A percentile compares a stretch with the other conserved stretches of the same genome.
phyloP scores from a whole-genome alignment of 108 stramenopile genomes.

The Discostella stelligeroides region DNA sequence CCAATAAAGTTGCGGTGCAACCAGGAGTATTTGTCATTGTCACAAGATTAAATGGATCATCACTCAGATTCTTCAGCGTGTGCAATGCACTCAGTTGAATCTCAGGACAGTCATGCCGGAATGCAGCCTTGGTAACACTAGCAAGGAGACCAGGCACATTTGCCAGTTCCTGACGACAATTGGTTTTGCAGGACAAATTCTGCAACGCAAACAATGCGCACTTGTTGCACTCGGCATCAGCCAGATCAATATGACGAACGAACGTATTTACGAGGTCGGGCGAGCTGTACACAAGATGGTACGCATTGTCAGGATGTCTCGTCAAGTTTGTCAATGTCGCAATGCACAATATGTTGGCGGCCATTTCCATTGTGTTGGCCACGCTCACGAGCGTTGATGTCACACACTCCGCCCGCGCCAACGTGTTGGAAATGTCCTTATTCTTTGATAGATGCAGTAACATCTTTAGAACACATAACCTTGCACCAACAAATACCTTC shows the following conservation, averaged over 20 bases:
- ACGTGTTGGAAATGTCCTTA: slow-evolving; percentile 30
- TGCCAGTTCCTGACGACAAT: slow-evolving; percentile 45
- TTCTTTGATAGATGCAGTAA: slow-evolving; percentile 40
- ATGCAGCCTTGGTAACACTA: slow-evolving; percentile 31
- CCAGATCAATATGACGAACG: slow-evolving; percentile 3
- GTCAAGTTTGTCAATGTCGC: slow-evolving; percentile 50
- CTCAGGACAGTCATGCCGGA: slow-evolving; percentile 36
- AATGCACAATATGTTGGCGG: slow-evolving; percentile 46
- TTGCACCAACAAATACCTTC: slow-evolving; percentile 32
- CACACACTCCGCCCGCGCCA: slow-evolving; percentile 33
- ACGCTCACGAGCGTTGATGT: slow-evolving; percentile 30
- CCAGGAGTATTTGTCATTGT: slow-evolving; percentile 52
- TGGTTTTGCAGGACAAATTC: slow-evolving; percentile 41
- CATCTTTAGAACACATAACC: slow-evolving; percentile 46
- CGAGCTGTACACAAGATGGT: slow-evolving; percentile 33
- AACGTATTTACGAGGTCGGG: slow-evolving; percentile 27
- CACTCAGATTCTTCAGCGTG: slow-evolving; percentile 47
- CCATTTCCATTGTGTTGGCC: slow-evolving; percentile 40
- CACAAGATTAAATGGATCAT: slow-evolving; percentile 48
- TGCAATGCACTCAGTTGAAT: slow-evolving; percentile 43
- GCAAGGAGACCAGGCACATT: slow-evolving; percentile 31
- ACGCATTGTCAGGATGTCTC: slow-evolving; percentile 40
- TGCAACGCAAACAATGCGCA: slow-evolving; percentile 48
- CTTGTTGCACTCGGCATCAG: slow-evolving; percentile 37
- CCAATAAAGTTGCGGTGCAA: slow-evolving; percentile 42